Evolutionary conservation across 257 asterid genomes (phyloP), one percentile per base, ranked within the genome.

Genomic region (Voacanga thouarsii): DNA sequence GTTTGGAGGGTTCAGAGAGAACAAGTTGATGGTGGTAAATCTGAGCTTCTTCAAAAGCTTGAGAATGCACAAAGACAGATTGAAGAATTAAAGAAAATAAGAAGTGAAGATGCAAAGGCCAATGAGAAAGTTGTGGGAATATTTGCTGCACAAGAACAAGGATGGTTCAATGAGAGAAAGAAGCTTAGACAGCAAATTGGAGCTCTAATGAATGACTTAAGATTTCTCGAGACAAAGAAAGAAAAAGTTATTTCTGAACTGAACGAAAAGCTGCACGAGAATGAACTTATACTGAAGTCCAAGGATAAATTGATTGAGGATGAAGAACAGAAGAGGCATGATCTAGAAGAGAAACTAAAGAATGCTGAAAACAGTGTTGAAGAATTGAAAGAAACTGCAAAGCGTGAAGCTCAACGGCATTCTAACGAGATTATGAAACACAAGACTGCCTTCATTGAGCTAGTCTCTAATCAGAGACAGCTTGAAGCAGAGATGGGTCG

Each of bases 401-500:
- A 83, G 51, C 73, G 55, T 60, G 97, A 93, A 81, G 83, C 89
- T 79, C 95, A 88, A 80, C 82, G 89, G 41, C 93, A 91, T 79
- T 72, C 89, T 41, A 80, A 69, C 68, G 98, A 92, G 81, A 85
- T 87, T 41, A 72, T 85, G 30, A 94, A 82, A 74, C 96, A 91
- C 71, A 90, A 93, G 80, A 89, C 96, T 0, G 93, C 96, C 1
- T 86, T 91, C 75, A 87, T 95, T 51, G 99, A 93, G 88, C 92
- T 95, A 21, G 96, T 95, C 1, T 95, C 99, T 0, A 92, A 88
- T 75, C 98, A 90, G 71, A 77, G 99, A 51, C 99, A 90, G 89
- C 91, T 95, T 43, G 97, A 95, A 83, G 99, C 98, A 0, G 97
- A 91, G 84, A 81, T 93, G 96, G 86, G 92, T 8, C 89, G 99